phyloP scores from a whole-genome alignment of 495 filamentous ascomycete species.

The Penicillium atrosanguineum region DNA sequence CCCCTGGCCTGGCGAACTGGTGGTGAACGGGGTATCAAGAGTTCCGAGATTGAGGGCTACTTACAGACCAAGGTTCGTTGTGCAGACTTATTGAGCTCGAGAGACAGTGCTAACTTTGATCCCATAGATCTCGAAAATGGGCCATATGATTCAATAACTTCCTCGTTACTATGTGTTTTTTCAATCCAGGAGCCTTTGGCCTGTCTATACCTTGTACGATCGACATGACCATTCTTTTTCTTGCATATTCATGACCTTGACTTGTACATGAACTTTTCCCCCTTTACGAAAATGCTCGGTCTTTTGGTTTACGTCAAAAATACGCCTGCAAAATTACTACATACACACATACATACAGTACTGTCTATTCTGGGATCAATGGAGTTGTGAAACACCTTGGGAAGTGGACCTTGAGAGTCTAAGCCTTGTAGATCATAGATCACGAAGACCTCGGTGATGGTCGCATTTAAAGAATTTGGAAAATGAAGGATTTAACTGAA shows the following conservation, averaged over 20 bases:
- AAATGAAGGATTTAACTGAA: neutral
- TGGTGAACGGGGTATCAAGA: constrained; percentile 74
- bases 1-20: constrained; percentile 89
- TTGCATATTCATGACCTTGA: constrained; percentile 17
- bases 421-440: constrained; percentile 9
- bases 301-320: neutral
- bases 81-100: constrained; percentile 1
- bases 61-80: constrained; percentile 79
- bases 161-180: constrained; percentile 7
- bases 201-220: constrained; percentile 20
- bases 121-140: constrained; percentile 66
- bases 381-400: constrained; percentile 3
- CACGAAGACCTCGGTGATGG: neutral
- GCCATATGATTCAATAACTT: constrained; percentile 59
- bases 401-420: constrained; percentile 11
- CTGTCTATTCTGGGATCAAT: constrained; percentile 2
- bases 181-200: constrained; percentile 4
- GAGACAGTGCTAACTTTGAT: neutral
- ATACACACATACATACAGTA: neutral
- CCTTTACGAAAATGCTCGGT: constrained; percentile 3
- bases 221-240: constrained; percentile 20
- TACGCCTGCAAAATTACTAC: constrained; percentile 1
- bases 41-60: constrained; percentile 89
- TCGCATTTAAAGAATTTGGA: neutral
- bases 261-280: constrained; percentile 14